Evolutionary conservation across 1,284 basidiomycete genomes (phyloP).

Genomic region (Chalciporus sp.): DNA sequence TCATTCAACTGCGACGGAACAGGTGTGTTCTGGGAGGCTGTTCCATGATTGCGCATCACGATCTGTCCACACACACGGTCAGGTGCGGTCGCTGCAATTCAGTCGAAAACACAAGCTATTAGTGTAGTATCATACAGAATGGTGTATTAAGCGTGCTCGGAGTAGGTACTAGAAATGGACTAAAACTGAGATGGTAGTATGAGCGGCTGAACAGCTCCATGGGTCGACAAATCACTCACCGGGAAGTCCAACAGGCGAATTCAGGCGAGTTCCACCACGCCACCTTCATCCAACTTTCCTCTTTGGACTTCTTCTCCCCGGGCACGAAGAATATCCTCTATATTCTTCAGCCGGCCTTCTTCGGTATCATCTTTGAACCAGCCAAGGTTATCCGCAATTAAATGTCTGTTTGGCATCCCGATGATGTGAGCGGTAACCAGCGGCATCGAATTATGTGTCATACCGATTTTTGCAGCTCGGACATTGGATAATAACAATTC

Average conservation of each 20-base stretch:
- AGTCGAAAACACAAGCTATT: background rate
- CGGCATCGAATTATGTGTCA: slow-evolving; percentile 25
- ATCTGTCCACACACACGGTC: background rate
- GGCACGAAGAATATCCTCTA: slow-evolving; percentile 79
- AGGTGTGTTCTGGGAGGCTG: background rate
- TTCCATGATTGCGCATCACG: background rate
- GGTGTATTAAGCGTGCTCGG: background rate
- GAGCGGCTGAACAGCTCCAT: background rate
- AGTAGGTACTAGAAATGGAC: background rate
- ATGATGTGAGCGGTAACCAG: background rate
- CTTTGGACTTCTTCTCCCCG: slow-evolving; percentile 77
- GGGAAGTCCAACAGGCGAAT: background rate
- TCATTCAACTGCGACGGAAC: background rate
- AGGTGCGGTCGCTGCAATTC: background rate
- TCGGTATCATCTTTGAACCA: slow-evolving; percentile 88
- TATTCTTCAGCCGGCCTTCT: slow-evolving; percentile 70
- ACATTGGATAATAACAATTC: slow-evolving; percentile 92
- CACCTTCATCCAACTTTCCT: slow-evolving; percentile 48
- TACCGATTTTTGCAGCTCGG: slow-evolving; percentile 89
- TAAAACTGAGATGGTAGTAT: background rate
- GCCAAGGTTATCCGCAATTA: slow-evolving; percentile 90
- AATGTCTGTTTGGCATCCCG: slow-evolving; percentile 52
- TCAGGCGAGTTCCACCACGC: slow-evolving; percentile 45
- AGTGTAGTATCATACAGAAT: slow-evolving; percentile 14
- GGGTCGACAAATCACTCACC: slow-evolving; percentile 11